Conservation (phyloP, 495 filamentous ascomycete genomes). For the Oidiodendron maius region DNA sequence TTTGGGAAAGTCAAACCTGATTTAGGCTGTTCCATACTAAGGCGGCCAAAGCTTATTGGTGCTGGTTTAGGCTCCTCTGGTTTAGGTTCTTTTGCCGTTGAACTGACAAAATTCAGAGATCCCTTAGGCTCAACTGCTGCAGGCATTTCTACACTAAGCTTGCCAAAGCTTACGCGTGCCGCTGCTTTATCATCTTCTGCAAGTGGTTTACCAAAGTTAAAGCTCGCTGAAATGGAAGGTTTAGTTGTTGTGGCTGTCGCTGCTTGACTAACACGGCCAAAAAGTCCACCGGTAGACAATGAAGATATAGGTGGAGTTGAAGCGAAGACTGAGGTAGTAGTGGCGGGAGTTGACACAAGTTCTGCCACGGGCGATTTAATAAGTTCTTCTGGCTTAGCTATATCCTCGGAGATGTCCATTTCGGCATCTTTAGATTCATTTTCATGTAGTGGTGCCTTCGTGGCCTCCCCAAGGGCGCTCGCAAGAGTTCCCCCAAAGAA, state of each 20-base stretch:
- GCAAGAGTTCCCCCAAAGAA: slow-evolving; percentile 56
- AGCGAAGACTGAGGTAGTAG: slow-evolving; percentile 36
- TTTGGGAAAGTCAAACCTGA: slow-evolving; percentile 10
- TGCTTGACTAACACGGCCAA: slow-evolving; percentile 14
- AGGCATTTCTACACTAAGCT: too few species aligned
- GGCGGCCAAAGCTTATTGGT: slow-evolving; percentile 16
- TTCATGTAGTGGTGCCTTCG: slow-evolving; percentile 31
- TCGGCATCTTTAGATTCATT: slow-evolving; percentile 52
- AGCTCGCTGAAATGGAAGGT: slow-evolving; percentile 9
- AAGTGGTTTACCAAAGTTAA: slow-evolving; percentile 14
- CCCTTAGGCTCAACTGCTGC: too few species aligned
- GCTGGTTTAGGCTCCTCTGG: too few species aligned
- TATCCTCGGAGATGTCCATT: slow-evolving; percentile 43
- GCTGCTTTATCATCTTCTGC: slow-evolving; percentile 5
- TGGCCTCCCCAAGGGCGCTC: slow-evolving; percentile 38
- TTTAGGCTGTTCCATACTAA: slow-evolving; percentile 5
- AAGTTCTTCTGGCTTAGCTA: slow-evolving; percentile 24
- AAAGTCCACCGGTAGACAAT: slow-evolving; percentile 21
- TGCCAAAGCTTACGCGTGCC: slow-evolving; percentile 10
- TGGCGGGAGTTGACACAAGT: slow-evolving; percentile 45
- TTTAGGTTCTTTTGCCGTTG: too few species aligned
- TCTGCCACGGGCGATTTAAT: slow-evolving; percentile 44
- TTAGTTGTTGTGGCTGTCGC: slow-evolving; percentile 27
- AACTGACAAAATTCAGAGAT: too few species aligned
- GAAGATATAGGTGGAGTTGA: slow-evolving; percentile 18